Percentiles rank a stretch among this genome's conserved stretches.
Evolutionary conservation across 192 early-diverging fungal species (phyloP).

Genomic region (Radiomyces spectabilis): DNA sequence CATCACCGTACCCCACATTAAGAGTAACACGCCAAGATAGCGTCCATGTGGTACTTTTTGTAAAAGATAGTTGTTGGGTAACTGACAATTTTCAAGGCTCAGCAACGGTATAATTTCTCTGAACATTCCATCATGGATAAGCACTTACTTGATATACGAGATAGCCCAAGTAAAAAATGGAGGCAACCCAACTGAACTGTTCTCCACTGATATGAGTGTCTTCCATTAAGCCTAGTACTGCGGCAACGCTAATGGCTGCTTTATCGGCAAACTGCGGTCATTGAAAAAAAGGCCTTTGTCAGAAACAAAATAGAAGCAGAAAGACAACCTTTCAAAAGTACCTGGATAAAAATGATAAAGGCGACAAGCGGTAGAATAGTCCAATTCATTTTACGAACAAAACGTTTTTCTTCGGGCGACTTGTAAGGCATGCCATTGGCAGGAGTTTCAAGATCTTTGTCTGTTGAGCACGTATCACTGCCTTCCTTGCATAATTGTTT

Average conservation of each 20-base stretch:
- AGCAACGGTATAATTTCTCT: neutral
- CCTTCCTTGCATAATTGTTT: neutral
- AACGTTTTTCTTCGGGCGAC: constrained; percentile 9
- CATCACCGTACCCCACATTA: constrained; percentile 7
- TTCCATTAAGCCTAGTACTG: constrained; percentile 3
- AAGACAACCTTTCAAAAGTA: neutral
- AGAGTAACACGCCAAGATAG: constrained; percentile 7
- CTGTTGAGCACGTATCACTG: neutral
- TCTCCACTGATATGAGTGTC: constrained; percentile 7
- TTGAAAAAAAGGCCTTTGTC: too few relatives aligned
- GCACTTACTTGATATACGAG: constrained; percentile 3
- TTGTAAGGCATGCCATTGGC: too few relatives aligned
- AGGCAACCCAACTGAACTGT: constrained; percentile 9
- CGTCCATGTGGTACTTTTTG: constrained; percentile 8
- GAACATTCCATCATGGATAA: neutral
- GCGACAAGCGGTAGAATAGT: constrained; percentile 11
- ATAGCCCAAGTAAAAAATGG: constrained; percentile 17
- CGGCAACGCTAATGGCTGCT: constrained; percentile 1
- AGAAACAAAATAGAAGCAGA: neutral
- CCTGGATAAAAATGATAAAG: constrained; percentile 18
- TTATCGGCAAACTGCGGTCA: constrained; percentile 18
- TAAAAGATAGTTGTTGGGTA: constrained; percentile 19
- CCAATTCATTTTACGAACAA: constrained; percentile 17
- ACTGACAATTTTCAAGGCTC: neutral
- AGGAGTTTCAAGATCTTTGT: neutral